These are phyloP conservation scores for Gentiana macrophylla DNA, from an alignment of 257 asterid genomes.

Conservation along the genomic window DNA sequence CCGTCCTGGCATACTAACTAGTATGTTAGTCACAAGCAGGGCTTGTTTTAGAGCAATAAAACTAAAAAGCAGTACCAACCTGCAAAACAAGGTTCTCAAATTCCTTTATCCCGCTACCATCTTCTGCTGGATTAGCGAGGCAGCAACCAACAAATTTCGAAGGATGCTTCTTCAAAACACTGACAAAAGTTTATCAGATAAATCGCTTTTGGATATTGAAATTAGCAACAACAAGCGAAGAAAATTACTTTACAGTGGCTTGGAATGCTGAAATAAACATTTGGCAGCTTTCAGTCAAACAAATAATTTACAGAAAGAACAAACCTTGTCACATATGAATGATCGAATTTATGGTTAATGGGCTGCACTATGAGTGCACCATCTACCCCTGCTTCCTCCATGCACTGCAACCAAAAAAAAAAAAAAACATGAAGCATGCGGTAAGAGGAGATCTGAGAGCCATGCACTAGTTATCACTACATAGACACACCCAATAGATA, in stretches of 20 bases:
- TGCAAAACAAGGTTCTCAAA: constrained; percentile 55
- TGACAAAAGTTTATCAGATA: constrained; percentile 17
- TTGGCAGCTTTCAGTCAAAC: background rate
- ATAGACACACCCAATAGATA: too few relatives aligned
- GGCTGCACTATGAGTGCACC: constrained; percentile 95
- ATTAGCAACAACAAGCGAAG: background rate
- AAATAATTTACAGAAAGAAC: constrained; percentile 1
- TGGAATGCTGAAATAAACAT: background rate
- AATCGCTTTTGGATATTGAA: too few relatives aligned
- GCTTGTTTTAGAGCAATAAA: constrained; percentile 5
- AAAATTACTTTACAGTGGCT: background rate
- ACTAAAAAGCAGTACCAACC: constrained; percentile 20
- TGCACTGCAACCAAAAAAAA: constrained; percentile 32
- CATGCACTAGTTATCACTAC: background rate
- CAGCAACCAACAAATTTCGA: constrained; percentile 79
- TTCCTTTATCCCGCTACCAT: constrained; percentile 57
- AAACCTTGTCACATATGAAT: constrained; percentile 83
- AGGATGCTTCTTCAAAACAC: constrained; percentile 66
- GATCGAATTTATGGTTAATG: constrained; percentile 78
- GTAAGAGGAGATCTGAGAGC: background rate
- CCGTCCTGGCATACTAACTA: constrained; percentile 48
- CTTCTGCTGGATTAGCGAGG: constrained; percentile 89
- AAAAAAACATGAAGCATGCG: background rate
- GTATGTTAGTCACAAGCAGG: background rate
- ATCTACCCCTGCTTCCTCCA: constrained; percentile 76